phyloP scores from a whole-genome alignment of 169 alveolate genomes.

The Amoebophrya sp. region DNA sequence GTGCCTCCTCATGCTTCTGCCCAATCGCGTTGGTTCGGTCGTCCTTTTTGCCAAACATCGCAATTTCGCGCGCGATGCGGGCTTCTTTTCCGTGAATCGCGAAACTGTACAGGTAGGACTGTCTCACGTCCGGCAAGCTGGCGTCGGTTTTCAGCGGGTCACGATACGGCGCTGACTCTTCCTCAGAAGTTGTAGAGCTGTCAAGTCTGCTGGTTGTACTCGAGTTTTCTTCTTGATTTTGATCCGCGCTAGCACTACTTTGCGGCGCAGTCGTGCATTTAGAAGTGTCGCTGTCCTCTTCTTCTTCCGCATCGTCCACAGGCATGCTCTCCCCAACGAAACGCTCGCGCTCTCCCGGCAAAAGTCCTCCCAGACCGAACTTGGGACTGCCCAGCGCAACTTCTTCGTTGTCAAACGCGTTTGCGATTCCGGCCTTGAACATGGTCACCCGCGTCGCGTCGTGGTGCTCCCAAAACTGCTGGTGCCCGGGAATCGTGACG shows the following conservation, averaged over 20 bases:
- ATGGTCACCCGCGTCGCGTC: background rate
- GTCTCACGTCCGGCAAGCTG: background rate
- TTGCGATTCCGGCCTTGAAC: background rate
- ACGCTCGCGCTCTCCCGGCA: background rate
- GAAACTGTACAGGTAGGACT: background rate
- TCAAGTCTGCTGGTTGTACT: too few species aligned
- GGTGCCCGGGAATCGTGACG: background rate
- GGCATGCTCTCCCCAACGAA: background rate
- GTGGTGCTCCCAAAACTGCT: conserved; percentile 16
- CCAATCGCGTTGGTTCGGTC: too few species aligned
- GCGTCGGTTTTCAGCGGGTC: background rate
- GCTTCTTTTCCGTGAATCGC: background rate
- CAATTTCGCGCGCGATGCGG: background rate
- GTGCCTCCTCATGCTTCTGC: too few species aligned
- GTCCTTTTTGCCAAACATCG: background rate
- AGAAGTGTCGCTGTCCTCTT: background rate
- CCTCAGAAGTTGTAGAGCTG: too few species aligned
- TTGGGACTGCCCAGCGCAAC: background rate
- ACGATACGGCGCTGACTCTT: background rate
- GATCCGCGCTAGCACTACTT: too few species aligned
- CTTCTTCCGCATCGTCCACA: background rate
- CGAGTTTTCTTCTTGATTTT: too few species aligned
- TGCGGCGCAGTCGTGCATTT: background rate
- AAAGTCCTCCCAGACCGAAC: background rate
- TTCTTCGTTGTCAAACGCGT: background rate